Base-by-base conservation (phyloP, 768 basidiomycete genomes). In the Xerocomellus dryophilus region DNA sequence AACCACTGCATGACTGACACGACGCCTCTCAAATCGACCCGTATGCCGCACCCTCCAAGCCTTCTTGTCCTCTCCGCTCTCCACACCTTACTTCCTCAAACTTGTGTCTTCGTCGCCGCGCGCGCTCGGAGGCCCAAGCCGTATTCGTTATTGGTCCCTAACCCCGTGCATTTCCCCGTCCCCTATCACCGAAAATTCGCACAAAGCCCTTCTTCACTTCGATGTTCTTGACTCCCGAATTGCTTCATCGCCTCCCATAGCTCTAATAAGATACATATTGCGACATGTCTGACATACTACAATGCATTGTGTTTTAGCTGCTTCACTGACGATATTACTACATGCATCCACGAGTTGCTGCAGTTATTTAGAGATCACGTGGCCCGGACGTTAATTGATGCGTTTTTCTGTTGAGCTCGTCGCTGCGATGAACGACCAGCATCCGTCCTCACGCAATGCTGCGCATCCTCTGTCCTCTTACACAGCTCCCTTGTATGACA, bases 251-350 rank as follows among this genome's bases (percentile, higher is more conserved):
- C 55, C 35, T 45, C 54, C 55, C 47, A 60, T 63, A 61, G 57
- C 54, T 65, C 61, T 63, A 52, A 64, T 56, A 47, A 62, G 51
- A 53, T 61, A 53, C 60, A 63, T 65, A 57, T 61, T 56, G 60
- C 54, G 57, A 60, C 60, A 61, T 67, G 66, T 49, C 63, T 58
- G 58, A 68, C 68, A 61, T 70, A 67, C 51, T 68, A 66, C 66
- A 66, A 64, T 61, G 66, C 66, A 68, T 54, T 63, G 68, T 67
- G 62, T 55, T 66, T 67, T 63, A 61, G 58, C 35, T 59, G 44
- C 40, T 59, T 52, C 57, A 58, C 32, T 50, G 51, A 66, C 57
- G 58, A 63, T 56, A 61, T 10, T 64, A 65, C 65, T 56, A 60
- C 54, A 60, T 67, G 55, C 46, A 58, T 57, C 50, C 57, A 44